phyloP scores from a whole-genome alignment of 768 basidiomycete species.

The Rhodotorula babjevae region DNA sequence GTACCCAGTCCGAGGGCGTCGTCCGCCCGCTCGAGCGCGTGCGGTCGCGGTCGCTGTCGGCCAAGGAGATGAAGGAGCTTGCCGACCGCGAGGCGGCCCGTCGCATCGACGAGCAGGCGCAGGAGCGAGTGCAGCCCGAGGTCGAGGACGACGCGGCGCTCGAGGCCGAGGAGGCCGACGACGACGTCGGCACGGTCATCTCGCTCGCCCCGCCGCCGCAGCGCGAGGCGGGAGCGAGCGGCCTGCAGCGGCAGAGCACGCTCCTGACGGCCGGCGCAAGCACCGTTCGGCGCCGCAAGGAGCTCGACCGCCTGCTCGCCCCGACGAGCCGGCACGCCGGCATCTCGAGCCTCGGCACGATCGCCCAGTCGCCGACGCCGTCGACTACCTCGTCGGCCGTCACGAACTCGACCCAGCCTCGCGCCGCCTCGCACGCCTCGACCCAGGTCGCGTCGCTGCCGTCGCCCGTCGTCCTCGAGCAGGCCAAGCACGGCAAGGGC shows the following conservation, averaged over 20 bases:
- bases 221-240: not conserved
- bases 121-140: not conserved
- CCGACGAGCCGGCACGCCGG: not conserved
- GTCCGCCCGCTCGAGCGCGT: not conserved
- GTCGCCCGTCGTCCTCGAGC: constrained; percentile 57
- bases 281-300: constrained; percentile 34
- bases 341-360: constrained; percentile 4
- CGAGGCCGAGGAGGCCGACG: constrained; percentile 7
- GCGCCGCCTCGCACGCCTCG: constrained; percentile 8
- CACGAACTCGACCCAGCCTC: constrained; percentile 33
- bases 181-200: constrained; percentile 23
- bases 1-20: not conserved
- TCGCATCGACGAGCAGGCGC: constrained; percentile 45
- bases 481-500: constrained; percentile 58
- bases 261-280: constrained; percentile 40
- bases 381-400: constrained; percentile 27
- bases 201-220: constrained; percentile 13
- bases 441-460: not conserved
- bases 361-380: constrained; percentile 27
- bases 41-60: constrained; percentile 21
- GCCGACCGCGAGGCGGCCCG: constrained; percentile 40
- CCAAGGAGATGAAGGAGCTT: constrained; percentile 18
- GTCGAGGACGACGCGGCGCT: not conserved
- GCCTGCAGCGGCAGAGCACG: constrained; percentile 32
- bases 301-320: constrained; percentile 38